Conservation (phyloP, 371 early-diverging fungal genomes). For the Apophysomyces trapeziformis region DNA sequence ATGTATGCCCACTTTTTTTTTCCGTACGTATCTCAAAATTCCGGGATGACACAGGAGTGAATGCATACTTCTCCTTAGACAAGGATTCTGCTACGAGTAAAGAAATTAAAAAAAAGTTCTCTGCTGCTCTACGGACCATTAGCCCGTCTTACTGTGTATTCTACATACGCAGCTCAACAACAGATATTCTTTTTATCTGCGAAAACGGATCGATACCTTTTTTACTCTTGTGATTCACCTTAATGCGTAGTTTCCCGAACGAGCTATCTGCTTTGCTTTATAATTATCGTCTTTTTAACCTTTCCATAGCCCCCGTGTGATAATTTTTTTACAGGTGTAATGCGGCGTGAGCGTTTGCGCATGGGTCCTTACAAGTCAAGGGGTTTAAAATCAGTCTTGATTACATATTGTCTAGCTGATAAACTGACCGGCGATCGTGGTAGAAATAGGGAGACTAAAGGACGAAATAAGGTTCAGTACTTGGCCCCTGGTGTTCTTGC, state of each 20-base stretch:
- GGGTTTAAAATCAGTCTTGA: neutral
- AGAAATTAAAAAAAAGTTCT: neutral
- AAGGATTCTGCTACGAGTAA: neutral
- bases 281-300: neutral
- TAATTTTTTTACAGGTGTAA: neutral
- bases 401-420: neutral
- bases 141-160: neutral
- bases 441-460: neutral
- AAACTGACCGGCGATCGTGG: neutral
- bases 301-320: neutral
- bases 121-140: no score
- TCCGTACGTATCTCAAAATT: neutral
- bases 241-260: no score
- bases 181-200: neutral
- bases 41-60: neutral
- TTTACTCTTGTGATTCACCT: no score
- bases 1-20: neutral
- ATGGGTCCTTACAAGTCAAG: neutral
- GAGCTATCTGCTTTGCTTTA: neutral
- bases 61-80: neutral
- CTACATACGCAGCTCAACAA: neutral
- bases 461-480: conserved; percentile 1
- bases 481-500: neutral
- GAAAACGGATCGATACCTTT: neutral
- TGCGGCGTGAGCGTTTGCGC: neutral